Conservation (phyloP, 306 rosid genomes). For the Mimosa bimucronata region DNA sequence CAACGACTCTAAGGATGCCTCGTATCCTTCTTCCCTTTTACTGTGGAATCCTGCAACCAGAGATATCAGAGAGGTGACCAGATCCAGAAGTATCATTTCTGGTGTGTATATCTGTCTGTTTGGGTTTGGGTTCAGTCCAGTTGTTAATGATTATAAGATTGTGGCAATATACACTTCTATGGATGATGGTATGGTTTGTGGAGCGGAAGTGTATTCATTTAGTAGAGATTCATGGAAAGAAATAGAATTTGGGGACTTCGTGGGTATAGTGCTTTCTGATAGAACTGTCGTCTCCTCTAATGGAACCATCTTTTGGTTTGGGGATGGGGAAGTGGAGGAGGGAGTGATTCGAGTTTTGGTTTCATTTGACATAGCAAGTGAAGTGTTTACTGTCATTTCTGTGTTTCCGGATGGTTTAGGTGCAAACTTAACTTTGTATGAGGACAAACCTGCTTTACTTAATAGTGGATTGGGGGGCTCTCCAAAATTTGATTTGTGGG, state of each 20-base stretch:
- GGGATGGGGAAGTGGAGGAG: background rate
- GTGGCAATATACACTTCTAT: background rate
- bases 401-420: too few species aligned
- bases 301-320: background rate
- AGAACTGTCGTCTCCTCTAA: background rate
- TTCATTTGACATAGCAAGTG: background rate
- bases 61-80: background rate
- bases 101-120: background rate
- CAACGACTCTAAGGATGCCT: background rate
- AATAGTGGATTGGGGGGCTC: background rate
- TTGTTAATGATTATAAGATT: background rate
- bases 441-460: background rate
- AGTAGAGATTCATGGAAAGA: background rate
- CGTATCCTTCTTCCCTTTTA: background rate
- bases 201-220: background rate
- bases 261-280: too few species aligned
- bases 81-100: background rate
- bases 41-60: background rate
- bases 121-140: background rate
- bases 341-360: too few species aligned
- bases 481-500: background rate
- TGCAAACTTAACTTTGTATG: too few species aligned
- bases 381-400: background rate
- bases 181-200: fast-evolving
- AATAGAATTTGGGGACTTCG: background rate